Evolutionary conservation across 2,329 filamentous ascomycete genomes (phyloP).

Genomic region (Myriosclerotinia curreyana): DNA sequence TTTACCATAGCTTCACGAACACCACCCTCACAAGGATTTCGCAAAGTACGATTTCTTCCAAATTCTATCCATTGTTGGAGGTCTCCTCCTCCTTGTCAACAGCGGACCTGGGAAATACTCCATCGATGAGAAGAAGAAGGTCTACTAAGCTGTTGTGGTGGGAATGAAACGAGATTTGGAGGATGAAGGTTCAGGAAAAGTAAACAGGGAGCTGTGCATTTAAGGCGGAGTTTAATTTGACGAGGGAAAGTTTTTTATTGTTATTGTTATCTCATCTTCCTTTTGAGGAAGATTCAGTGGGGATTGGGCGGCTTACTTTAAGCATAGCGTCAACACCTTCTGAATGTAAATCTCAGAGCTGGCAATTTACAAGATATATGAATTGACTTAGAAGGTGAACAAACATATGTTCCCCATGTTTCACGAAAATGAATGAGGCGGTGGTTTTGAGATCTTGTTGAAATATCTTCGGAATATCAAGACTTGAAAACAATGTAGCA

Average conservation of each 20-base stretch:
- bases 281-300: background rate
- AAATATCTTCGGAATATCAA: background rate
- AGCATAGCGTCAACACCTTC: constrained; percentile 21
- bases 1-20: constrained; percentile 73
- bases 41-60: constrained; percentile 99
- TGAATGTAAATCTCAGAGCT: constrained; percentile 23
- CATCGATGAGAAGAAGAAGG: constrained; percentile 99
- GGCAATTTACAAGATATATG: constrained; percentile 16
- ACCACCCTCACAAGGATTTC: constrained; percentile 99
- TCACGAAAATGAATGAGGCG: background rate
- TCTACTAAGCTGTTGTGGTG: constrained; percentile 62
- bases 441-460: constrained; percentile 1
- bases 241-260: constrained; percentile 8
- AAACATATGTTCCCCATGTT: background rate
- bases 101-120: constrained; percentile 97
- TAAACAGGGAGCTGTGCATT: constrained; percentile 22
- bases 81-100: constrained; percentile 94
- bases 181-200: constrained; percentile 28
- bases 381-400: constrained; percentile 1
- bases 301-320: constrained; percentile 15
- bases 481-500: background rate
- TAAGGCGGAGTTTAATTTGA: constrained; percentile 22
- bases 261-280: constrained; percentile 17
- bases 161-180: constrained; percentile 24
- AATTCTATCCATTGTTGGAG: constrained; percentile 96